Conservation (phyloP, 1,139 yeast genomes). For the Suhomyces atakaporum region DNA sequence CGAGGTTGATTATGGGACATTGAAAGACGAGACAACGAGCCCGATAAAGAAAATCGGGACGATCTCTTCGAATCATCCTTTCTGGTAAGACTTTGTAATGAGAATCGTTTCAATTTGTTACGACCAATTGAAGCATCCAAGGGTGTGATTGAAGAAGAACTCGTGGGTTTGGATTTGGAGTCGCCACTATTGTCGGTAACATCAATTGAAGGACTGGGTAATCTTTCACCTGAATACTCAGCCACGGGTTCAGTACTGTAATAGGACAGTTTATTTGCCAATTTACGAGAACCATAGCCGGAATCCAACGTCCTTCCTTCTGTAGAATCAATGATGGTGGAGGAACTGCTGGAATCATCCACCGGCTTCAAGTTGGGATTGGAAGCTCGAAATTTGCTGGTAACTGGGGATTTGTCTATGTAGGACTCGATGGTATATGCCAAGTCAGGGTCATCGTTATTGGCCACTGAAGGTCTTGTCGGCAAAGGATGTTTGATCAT, state of each 20-base stretch:
- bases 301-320: constrained; percentile 17
- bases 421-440: constrained; percentile 26
- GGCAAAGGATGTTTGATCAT: constrained; percentile 12
- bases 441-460: no score
- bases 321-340: constrained; percentile 4
- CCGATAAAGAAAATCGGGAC: constrained; percentile 14
- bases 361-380: constrained; percentile 33
- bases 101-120: constrained; percentile 16
- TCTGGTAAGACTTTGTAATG: constrained; percentile 12
- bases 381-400: constrained; percentile 24
- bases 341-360: constrained; percentile 7
- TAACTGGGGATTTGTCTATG: constrained; percentile 26
- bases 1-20: constrained; percentile 2
- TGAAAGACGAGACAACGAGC: constrained; percentile 14
- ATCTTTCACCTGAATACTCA: constrained; percentile 14
- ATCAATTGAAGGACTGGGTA: constrained; percentile 20
- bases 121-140: constrained; percentile 3
- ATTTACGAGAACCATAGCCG: constrained; percentile 7
- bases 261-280: constrained; percentile 16
- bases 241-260: constrained; percentile 17
- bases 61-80: constrained; percentile 5
- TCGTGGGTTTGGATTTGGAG: background rate
- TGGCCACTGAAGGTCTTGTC: constrained; percentile 6
- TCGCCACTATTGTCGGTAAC: no score
- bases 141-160: no score